Conservation (phyloP, 2,329 filamentous ascomycete species). For the Aspergillus sp. region DNA sequence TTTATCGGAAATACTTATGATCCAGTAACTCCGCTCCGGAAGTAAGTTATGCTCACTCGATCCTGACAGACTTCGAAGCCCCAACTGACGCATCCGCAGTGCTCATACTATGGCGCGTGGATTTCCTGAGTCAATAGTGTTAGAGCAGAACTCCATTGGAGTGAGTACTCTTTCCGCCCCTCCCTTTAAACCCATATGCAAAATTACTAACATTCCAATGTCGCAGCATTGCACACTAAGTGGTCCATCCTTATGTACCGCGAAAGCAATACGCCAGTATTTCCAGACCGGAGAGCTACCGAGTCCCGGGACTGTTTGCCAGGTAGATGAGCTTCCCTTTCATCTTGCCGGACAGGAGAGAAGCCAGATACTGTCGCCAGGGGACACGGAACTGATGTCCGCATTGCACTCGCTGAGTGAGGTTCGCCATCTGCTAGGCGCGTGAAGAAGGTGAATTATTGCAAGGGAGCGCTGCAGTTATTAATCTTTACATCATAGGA, state of each 20-base stretch:
- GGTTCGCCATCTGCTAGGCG: neutral
- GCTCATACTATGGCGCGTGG: neutral
- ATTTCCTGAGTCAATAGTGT: neutral
- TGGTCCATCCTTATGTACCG: constrained; percentile 5
- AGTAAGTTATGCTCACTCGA: neutral
- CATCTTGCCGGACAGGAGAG: neutral
- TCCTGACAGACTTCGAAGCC: neutral
- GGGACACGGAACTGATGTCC: neutral
- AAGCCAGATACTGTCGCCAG: neutral
- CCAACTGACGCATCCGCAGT: neutral
- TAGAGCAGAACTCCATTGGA: constrained; percentile 8
- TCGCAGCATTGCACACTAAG: constrained; percentile 4
- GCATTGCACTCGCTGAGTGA: neutral
- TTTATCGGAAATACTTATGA: constrained; percentile 10
- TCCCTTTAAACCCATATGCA: neutral
- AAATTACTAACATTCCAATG: neutral
- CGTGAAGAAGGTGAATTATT: neutral
- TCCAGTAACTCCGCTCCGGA: constrained; percentile 1
- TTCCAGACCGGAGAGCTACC: constrained; percentile 9
- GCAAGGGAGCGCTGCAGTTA: neutral
- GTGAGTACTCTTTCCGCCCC: neutral
- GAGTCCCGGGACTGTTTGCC: neutral
- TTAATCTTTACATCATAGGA: neutral
- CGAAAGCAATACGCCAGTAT: constrained; percentile 1
- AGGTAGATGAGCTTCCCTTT: constrained; percentile 8